Evolutionary conservation across 495 filamentous ascomycete species (phyloP).

Genomic region (Lophiostoma macrostomum): DNA sequence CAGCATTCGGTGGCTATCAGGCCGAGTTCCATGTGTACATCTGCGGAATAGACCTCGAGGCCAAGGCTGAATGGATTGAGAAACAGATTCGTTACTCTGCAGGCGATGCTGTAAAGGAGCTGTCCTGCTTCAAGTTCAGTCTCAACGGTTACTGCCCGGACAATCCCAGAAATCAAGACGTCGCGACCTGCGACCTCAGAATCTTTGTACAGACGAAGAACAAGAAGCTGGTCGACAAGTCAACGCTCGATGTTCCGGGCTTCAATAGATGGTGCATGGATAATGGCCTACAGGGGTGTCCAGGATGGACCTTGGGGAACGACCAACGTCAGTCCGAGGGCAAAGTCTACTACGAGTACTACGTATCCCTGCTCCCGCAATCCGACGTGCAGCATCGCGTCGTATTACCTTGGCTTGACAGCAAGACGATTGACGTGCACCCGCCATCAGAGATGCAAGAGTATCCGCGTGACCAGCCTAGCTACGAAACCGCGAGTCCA

Average conservation of each 20-base stretch:
- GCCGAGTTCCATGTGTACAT: slow-evolving; percentile 42
- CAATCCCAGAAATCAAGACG: slow-evolving; percentile 37
- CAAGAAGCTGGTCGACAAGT: slow-evolving; percentile 27
- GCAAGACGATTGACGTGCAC: slow-evolving; percentile 31
- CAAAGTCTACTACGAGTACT: slow-evolving; percentile 37
- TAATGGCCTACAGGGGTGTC: slow-evolving; percentile 28
- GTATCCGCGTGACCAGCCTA: slow-evolving; percentile 19
- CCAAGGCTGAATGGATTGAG: slow-evolving; percentile 47
- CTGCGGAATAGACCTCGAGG: slow-evolving; percentile 45
- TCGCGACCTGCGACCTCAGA: slow-evolving; percentile 35
- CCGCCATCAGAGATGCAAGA: not conserved
- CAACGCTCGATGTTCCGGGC: slow-evolving; percentile 35
- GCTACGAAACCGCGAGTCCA: slow-evolving; percentile 36
- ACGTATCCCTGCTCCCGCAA: slow-evolving; percentile 33
- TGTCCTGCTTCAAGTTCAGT: slow-evolving; percentile 33
- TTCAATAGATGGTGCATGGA: slow-evolving; percentile 36
- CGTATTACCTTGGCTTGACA: slow-evolving; percentile 21
- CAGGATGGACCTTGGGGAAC: slow-evolving; percentile 29
- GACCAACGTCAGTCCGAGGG: slow-evolving; percentile 32
- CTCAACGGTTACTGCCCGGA: slow-evolving; percentile 35
- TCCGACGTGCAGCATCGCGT: slow-evolving; percentile 29
- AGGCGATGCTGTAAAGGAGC: slow-evolving; percentile 17
- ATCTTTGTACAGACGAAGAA: slow-evolving; percentile 39
- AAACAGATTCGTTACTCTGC: slow-evolving; percentile 39
- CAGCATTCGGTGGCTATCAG: slow-evolving; percentile 47